Evolutionary conservation across 2,329 filamentous ascomycete species (phyloP), one percentile per base, ranked within the genome.

Genomic region (Trichophyton simii): DNA sequence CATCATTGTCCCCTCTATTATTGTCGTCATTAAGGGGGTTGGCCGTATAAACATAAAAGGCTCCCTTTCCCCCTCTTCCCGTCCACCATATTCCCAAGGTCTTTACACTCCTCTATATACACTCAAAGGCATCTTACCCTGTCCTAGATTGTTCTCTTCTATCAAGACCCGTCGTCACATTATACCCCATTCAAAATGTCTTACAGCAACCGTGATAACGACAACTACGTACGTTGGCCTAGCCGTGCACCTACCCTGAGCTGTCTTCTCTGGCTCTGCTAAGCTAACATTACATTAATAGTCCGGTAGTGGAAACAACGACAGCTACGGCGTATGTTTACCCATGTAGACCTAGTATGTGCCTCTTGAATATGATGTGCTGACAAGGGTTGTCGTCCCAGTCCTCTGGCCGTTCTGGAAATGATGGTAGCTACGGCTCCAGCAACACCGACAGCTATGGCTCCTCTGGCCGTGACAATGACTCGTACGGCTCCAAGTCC

Each of bases 191-290:
- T 58, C 60, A 63, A 11, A n/a, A 63, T 63, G 62, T 63, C 62
- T 59, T 63, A 63, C 62, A 61, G 59, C 55, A 61, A 61, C 55
- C 34, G 57, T 57, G 55, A 61, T 9, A 44, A 60, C 22, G 54
- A 48, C 15, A 63, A 54, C 58, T 59, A 63, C 36, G 62, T 63
- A 59, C 31, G 48, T 34, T 15, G 4, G 20, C 42, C 38, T 38
- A 28, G 31, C 3, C 28, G 34, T 25, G 13, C 13, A 9, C 20
- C 11, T 52, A 28, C 8, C 46, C 5, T 50, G 18, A 22, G 25
- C 9, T 2, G 3, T 6, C 22, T 25, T 22, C 15, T 3, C 20
- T 31, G 55, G 9, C 42, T 20, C 22, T n/a, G 11, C 25, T 13
- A 13, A 58, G 41, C 41, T 58, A 58, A 58, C 36, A 42, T 18